Conservation (phyloP, 2,329 filamentous ascomycete genomes). For the Colletotrichum chlorophyti region DNA sequence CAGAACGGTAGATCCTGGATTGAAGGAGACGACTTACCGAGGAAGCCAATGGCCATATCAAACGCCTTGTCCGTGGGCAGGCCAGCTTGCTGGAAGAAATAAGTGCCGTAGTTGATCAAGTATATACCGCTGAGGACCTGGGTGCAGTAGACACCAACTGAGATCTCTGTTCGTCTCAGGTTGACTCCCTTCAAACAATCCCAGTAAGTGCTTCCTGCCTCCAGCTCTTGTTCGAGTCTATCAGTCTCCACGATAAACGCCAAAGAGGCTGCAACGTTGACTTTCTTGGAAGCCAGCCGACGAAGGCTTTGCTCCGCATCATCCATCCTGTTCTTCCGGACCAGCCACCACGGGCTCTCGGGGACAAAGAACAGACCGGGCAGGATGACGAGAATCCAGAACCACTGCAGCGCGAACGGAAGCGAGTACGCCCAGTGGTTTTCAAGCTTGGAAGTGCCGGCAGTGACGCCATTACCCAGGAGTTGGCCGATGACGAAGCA, state of each 20-base stretch:
- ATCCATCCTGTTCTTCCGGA: constrained; percentile 47
- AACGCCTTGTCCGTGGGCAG: constrained; percentile 45
- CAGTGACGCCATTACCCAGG: constrained; percentile 55
- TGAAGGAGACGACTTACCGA: constrained; percentile 38
- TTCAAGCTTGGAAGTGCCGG: constrained; percentile 45
- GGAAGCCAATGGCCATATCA: constrained; percentile 50
- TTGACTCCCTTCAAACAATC: constrained; percentile 59
- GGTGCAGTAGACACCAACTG: constrained; percentile 67
- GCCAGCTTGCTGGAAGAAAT: constrained; percentile 55
- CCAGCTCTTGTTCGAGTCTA: constrained; percentile 58
- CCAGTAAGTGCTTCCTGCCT: constrained; percentile 54
- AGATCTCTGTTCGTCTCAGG: constrained; percentile 60
- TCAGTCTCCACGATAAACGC: constrained; percentile 66
- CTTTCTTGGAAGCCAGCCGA: constrained; percentile 52
- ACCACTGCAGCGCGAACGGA: constrained; percentile 58
- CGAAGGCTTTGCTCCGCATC: constrained; percentile 49
- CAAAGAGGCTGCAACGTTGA: constrained; percentile 55
- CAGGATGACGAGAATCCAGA: constrained; percentile 54
- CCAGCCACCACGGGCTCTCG: constrained; percentile 58
- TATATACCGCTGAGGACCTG: constrained; percentile 71
- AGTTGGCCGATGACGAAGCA: constrained; percentile 70
- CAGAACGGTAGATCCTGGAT: constrained; percentile 28
- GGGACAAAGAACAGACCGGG: constrained; percentile 54
- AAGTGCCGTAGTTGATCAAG: constrained; percentile 69
- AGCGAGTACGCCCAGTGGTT: constrained; percentile 57